phyloP scores from a whole-genome alignment of 495 filamentous ascomycete species.

The Penicillium mononematosum region DNA sequence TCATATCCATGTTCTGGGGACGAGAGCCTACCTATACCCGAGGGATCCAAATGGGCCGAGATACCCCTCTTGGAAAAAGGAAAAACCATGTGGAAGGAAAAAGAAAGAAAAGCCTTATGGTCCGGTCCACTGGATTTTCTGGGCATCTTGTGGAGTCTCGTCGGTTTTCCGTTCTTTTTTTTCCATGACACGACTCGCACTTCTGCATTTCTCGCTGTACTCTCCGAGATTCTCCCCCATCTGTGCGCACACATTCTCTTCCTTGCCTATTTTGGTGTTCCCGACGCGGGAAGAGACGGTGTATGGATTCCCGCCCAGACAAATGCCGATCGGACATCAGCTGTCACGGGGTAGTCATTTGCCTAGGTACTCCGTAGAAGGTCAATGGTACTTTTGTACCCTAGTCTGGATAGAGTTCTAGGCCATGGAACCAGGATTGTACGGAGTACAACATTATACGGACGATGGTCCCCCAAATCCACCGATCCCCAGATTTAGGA shows the following conservation, averaged over 20 bases:
- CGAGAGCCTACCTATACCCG: constrained; percentile 8
- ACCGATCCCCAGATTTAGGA: constrained; percentile 12
- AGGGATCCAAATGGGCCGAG: constrained; percentile 12
- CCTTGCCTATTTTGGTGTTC: constrained; percentile 29
- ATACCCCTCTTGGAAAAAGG: constrained; percentile 8
- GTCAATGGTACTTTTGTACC: background rate
- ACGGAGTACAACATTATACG: background rate
- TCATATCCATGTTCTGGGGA: constrained; percentile 4
- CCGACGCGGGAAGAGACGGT: constrained; percentile 21
- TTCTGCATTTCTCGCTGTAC: constrained; percentile 13
- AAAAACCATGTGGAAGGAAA: constrained; percentile 6
- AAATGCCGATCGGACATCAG: constrained; percentile 28
- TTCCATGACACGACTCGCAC: background rate
- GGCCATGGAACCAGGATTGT: background rate
- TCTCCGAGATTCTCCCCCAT: constrained; percentile 16
- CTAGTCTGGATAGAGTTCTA: background rate
- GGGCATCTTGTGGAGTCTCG: constrained; percentile 1
- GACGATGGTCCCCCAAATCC: background rate
- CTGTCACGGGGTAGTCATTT: constrained; percentile 6
- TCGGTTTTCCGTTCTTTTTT: constrained; percentile 1
- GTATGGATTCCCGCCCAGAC: constrained; percentile 11
- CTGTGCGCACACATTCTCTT: constrained; percentile 2
- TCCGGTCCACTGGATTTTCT: constrained; percentile 1
- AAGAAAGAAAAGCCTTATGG: constrained; percentile 3
- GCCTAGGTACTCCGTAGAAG: constrained; percentile 8